Conservation (phyloP, 768 basidiomycete genomes). For the Calocybe gangraenosa region DNA sequence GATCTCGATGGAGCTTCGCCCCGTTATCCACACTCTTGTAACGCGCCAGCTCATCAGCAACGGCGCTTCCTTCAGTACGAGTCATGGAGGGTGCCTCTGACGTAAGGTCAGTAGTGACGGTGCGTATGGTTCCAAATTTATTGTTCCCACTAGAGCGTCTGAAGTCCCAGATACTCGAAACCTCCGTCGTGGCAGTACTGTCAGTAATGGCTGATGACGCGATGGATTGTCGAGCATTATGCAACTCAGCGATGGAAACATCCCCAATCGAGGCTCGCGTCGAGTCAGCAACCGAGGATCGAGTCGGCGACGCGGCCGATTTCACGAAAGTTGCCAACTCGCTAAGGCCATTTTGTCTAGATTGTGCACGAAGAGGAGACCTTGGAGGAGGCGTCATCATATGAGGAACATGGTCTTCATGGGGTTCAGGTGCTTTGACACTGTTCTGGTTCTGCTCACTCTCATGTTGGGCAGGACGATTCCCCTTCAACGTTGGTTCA, state of each 20-base stretch:
- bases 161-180: conserved; percentile 62
- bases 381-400: conserved; percentile 32
- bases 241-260: conserved; percentile 30
- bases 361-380: conserved; percentile 48
- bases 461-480: conserved; percentile 14
- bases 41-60: conserved; percentile 47
- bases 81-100: conserved; percentile 68
- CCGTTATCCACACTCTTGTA: conserved; percentile 23
- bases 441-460: conserved; percentile 15
- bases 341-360: conserved; percentile 24
- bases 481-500: conserved; percentile 29
- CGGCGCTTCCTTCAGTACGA: conserved; percentile 57
- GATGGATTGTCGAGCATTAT: conserved; percentile 54
- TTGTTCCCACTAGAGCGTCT: conserved; percentile 35
- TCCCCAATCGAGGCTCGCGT: conserved; percentile 32
- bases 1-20: conserved; percentile 39
- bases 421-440: conserved; percentile 23
- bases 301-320: conserved; percentile 23
- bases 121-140: conserved; percentile 76
- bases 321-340: conserved; percentile 28
- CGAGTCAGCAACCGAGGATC: conserved; percentile 29
- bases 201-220: conserved; percentile 62
- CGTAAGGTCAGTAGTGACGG: conserved; percentile 79
- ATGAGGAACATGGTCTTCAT: conserved; percentile 34
- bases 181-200: conserved; percentile 38